phyloP scores from a whole-genome alignment of 2,329 filamentous ascomycete species.

The Emmonsiellopsis sp. region DNA sequence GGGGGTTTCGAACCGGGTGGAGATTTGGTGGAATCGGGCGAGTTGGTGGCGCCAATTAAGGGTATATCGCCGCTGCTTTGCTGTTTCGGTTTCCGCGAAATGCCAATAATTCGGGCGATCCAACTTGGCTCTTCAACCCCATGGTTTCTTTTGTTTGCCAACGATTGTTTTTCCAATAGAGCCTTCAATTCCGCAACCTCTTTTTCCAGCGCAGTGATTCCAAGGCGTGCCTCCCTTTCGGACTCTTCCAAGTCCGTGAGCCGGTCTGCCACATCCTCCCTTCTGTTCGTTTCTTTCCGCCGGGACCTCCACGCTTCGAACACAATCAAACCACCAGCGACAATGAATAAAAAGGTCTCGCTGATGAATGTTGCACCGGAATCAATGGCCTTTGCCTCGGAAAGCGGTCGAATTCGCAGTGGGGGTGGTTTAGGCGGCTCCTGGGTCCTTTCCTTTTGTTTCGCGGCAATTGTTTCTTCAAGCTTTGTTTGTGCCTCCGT shows the following conservation, averaged over 20 bases:
- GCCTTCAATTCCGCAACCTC: constrained; percentile 35
- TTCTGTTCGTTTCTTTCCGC: constrained; percentile 50
- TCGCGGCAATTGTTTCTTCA: constrained; percentile 42
- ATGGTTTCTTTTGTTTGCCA: constrained; percentile 19
- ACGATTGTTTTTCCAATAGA: constrained; percentile 24
- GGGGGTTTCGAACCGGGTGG: neutral
- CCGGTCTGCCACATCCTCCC: constrained; percentile 53
- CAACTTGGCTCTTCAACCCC: constrained; percentile 9
- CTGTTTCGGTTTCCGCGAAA: constrained; percentile 2
- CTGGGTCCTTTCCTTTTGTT: constrained; percentile 32
- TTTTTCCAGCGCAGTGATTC: constrained; percentile 37
- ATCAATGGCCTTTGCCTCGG: constrained; percentile 60
- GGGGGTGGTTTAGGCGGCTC: constrained; percentile 40
- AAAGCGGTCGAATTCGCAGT: constrained; percentile 53
- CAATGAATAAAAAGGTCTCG: constrained; percentile 57
- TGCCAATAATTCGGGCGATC: constrained; percentile 3
- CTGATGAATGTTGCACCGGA: constrained; percentile 61
- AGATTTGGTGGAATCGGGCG: neutral
- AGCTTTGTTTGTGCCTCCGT: constrained; percentile 52
- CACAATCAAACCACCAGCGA: constrained; percentile 54
- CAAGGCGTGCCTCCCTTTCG: constrained; percentile 31
- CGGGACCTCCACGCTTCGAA: constrained; percentile 54
- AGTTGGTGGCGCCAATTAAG: neutral
- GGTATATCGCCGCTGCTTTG: neutral
- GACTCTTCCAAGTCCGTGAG: constrained; percentile 49